These are phyloP conservation scores for Monosporascus ibericus DNA, from an alignment of 2,329 filamentous ascomycete genomes.

Conservation along the genomic window DNA sequence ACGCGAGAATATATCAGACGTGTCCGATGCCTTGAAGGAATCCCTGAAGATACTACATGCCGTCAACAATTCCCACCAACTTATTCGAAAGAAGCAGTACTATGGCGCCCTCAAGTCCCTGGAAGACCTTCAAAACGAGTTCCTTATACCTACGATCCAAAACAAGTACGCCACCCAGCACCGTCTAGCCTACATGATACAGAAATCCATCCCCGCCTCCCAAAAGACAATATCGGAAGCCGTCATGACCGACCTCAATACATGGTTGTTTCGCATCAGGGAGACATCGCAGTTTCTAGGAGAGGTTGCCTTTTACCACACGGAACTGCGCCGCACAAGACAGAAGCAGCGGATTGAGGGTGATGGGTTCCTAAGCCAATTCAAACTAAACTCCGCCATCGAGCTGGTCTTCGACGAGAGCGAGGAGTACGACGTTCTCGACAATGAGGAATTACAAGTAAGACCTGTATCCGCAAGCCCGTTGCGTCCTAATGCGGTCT, in stretches of 20 bases:
- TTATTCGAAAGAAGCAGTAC: conserved; percentile 88
- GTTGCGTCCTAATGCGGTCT: not conserved
- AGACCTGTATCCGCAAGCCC: not conserved
- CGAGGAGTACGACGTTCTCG: conserved; percentile 90
- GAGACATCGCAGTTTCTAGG: conserved; percentile 95
- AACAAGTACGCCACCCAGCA: conserved; percentile 90
- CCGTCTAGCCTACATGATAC: conserved; percentile 90
- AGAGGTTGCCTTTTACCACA: conserved; percentile 95
- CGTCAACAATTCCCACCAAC: conserved; percentile 89
- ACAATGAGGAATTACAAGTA: conserved; percentile 82
- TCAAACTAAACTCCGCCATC: conserved; percentile 91
- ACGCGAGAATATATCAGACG: conserved; percentile 92
- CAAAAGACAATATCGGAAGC: conserved; percentile 92
- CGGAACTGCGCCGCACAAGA: conserved; percentile 74
- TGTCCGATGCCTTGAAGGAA: conserved; percentile 79
- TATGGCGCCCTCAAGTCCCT: conserved; percentile 90
- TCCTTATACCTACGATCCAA: conserved; percentile 66
- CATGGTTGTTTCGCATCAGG: conserved; percentile 90
- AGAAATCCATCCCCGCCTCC: conserved; percentile 88
- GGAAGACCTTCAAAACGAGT: conserved; percentile 93
- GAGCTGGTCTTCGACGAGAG: conserved; percentile 92
- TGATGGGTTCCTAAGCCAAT: conserved; percentile 68
- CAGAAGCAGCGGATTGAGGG: conserved; percentile 78
- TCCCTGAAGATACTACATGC: conserved; percentile 88
- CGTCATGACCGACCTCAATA: conserved; percentile 95